These are phyloP conservation scores for Irpex lacteus DNA, from an alignment of 1,284 basidiomycete genomes.

Conservation along the genomic window DNA sequence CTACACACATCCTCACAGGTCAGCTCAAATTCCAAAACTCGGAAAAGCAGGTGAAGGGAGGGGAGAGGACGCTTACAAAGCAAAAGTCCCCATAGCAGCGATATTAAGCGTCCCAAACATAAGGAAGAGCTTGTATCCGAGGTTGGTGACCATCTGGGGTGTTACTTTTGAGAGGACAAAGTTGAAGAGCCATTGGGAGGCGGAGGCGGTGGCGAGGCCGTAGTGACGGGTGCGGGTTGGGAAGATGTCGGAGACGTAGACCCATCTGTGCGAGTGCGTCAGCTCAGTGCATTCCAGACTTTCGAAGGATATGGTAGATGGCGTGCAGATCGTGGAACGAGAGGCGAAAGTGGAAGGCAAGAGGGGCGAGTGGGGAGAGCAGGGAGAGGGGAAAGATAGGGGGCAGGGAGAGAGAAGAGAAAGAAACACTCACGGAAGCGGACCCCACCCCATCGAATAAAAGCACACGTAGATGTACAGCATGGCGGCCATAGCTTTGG, in stretches of 20 bases:
- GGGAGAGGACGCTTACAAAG: conserved; percentile 26
- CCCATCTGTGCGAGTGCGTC: conserved; percentile 40
- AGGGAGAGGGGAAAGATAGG: background rate
- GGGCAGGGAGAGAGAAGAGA: background rate
- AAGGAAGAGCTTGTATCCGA: conserved; percentile 69
- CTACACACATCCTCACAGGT: background rate
- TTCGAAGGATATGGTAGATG: too few species aligned
- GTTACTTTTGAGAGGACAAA: conserved; percentile 75
- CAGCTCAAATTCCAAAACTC: too few species aligned
- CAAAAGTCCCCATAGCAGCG: conserved; percentile 33
- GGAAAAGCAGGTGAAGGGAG: too few species aligned
- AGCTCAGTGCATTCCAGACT: too few species aligned
- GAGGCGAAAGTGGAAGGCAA: background rate
- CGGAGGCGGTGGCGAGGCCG: conserved; percentile 68
- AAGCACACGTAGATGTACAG: conserved; percentile 76
- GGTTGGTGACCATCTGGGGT: conserved; percentile 56
- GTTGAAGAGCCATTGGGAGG: conserved; percentile 81
- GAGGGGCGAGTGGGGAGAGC: background rate
- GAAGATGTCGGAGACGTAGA: conserved; percentile 81
- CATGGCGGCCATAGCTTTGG: conserved; percentile 72
- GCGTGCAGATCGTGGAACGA: too few species aligned
- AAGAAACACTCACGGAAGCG: conserved; percentile 20
- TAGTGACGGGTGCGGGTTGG: conserved; percentile 78
- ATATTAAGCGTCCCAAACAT: conserved; percentile 67
- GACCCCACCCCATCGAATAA: conserved; percentile 59